These are phyloP conservation scores for Pichia kluyveri DNA, from an alignment of 805 yeast species.

Conservation along the genomic window DNA sequence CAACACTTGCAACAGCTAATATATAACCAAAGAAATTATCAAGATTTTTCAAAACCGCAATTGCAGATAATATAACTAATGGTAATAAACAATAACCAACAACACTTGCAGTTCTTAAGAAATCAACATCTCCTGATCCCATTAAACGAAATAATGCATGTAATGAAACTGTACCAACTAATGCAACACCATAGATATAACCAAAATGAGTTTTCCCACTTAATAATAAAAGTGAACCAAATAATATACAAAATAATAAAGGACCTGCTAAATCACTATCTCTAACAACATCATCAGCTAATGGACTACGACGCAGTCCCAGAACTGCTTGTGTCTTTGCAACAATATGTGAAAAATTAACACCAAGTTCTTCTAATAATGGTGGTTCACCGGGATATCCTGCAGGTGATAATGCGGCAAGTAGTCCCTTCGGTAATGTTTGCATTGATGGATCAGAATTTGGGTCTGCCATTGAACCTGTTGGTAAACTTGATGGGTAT, in stretches of 20 bases:
- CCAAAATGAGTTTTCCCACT: conserved; percentile 96
- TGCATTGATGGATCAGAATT: conserved; percentile 4
- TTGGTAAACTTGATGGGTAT: conserved; percentile 1
- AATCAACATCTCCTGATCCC: conserved; percentile 51
- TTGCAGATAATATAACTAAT: conserved; percentile 64
- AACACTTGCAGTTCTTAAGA: conserved; percentile 76
- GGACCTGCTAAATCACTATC: conserved; percentile 97
- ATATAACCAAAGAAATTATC: conserved; percentile 71
- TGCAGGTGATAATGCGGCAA: conserved; percentile 87
- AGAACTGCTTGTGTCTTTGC: conserved; percentile 80
- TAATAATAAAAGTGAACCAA: conserved; percentile 72
- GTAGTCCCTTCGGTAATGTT: conserved; percentile 41
- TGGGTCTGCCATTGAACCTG: conserved; percentile 6
- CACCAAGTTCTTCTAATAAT: conserved; percentile 83
- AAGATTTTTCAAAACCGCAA: conserved; percentile 57
- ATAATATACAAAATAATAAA: conserved; percentile 72
- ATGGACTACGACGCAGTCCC: conserved; percentile 51
- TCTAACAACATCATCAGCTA: conserved; percentile 67
- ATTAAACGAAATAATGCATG: conserved; percentile 81
- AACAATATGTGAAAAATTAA: conserved; percentile 81
- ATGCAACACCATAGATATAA: conserved; percentile 91
- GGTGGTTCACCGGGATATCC: conserved; percentile 97
- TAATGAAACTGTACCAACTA: conserved; percentile 79
- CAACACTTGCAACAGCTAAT: conserved; percentile 55
- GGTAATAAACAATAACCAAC: conserved; percentile 93